Conservation (phyloP, 139 green algal species). For the Volvox africanus region DNA sequence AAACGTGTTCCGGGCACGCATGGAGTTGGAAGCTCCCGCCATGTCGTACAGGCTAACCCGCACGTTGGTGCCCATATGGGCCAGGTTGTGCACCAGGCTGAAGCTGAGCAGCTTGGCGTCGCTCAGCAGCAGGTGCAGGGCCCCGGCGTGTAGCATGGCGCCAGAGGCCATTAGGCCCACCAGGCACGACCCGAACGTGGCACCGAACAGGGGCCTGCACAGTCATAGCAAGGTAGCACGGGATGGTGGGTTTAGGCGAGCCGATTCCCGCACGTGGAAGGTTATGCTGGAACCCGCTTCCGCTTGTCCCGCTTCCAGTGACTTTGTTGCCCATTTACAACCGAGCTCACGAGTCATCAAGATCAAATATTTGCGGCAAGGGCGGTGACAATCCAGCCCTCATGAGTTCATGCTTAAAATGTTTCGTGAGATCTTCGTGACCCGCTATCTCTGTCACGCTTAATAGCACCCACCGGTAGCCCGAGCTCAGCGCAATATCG, state of each 20-base stretch:
- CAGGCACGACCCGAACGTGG: conserved; percentile 34
- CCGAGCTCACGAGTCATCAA: no score
- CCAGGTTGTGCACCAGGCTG: conserved; percentile 25
- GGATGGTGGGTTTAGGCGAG: not conserved
- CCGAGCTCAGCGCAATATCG: conserved; percentile 17
- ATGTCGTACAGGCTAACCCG: conserved; percentile 45
- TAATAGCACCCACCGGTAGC: not conserved
- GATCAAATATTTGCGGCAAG: no score
- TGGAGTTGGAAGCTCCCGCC: conserved; percentile 8
- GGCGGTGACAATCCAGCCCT: no score
- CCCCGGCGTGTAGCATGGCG: not conserved
- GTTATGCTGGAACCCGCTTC: no score
- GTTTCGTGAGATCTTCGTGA: no score
- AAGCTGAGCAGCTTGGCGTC: conserved; percentile 20
- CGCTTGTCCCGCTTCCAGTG: no score
- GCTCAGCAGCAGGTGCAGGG: conserved; percentile 36
- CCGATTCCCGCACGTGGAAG: no score
- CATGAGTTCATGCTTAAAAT: no score
- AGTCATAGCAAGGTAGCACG: not conserved
- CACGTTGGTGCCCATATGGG: conserved; percentile 18
- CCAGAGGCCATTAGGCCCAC: conserved; percentile 17
- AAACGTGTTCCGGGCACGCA: conserved; percentile 31
- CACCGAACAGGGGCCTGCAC: conserved; percentile 18
- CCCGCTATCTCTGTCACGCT: no score
- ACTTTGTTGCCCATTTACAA: no score